Base-by-base conservation (phyloP, 371 early-diverging fungal species). In the Rhizomucor pusillus region DNA sequence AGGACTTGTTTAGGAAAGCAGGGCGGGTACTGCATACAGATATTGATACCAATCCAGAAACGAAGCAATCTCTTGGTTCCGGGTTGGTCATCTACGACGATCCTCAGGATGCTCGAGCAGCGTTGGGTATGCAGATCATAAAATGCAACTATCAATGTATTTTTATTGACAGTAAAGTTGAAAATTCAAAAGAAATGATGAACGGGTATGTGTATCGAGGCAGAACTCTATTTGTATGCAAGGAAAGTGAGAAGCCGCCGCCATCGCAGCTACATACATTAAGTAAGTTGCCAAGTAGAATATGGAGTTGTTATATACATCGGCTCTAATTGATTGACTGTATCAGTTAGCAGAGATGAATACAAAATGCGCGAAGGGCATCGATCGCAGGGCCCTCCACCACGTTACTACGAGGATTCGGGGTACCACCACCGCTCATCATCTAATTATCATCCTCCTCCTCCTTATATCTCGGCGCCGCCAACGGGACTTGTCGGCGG, bases 151-250 rank as follows among this genome's bases (percentile, higher is more conserved):
- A n/a, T n/a, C 35, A 37, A 69, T 69, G 63, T 4, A 71, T 11
- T 43, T 50, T 18, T 43, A 11, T 18, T 23, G 44, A 19, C 19
- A 45, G 6, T 22, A 3, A 22, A 19, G 23, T 2, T 34, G n/a
- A 58, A 47, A 19, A 19, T 2, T 34, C n/a, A 58, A 47, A 69
- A 86, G 86, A 79, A 34, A 77, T 79, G 67, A 88, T 87, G 63
- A 72, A 90, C 68, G 86, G 88, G 43, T 86, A 80, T 65, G 90
- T 89, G 51, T 89, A 86, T 86, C 83, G 85, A 60, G 89, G 89
- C 45, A 62, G 88, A 59, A 69, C 67, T 54, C 64, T 92, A 65
- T 88, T 87, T 80, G 93, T 92, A 57, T 83, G 85, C 48, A 86
- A 89, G 84, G 90, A 87, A 67, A 68, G 72, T 47, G 37, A 29